These are phyloP conservation scores for Aspergillus terreus DNA, from an alignment of 2,329 filamentous ascomycete species.

Conservation along the genomic window DNA sequence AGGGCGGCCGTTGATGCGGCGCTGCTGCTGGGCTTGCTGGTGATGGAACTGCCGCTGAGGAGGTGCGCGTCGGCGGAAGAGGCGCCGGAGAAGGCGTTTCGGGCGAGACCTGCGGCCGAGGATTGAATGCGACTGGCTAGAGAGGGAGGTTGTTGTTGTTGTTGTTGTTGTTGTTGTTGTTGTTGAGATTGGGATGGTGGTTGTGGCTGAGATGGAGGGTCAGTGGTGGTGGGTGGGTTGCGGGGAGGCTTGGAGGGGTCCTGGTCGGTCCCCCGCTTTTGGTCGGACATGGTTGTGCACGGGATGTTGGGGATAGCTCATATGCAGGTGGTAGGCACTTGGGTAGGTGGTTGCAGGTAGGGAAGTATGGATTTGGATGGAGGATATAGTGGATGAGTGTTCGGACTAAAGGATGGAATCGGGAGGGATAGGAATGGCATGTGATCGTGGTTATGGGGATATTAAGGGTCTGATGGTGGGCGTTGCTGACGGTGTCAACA, in stretches of 20 bases:
- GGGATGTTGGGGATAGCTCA: slow-evolving; percentile 1
- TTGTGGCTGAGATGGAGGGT: slow-evolving; percentile 9
- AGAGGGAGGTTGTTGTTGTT: slow-evolving; percentile 11
- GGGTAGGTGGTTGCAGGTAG: neutral
- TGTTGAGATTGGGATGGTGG: neutral
- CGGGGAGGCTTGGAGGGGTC: slow-evolving; percentile 8
- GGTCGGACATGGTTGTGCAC: slow-evolving; percentile 14
- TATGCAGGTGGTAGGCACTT: neutral
- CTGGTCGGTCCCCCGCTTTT: slow-evolving; percentile 19
- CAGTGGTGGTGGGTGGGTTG: slow-evolving; percentile 5
- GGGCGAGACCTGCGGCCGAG: slow-evolving; percentile 34
- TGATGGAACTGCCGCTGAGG: slow-evolving; percentile 18
- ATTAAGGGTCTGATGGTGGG: neutral
- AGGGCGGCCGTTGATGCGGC: slow-evolving; percentile 15
- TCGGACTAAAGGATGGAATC: neutral
- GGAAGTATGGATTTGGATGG: neutral
- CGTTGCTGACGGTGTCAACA: neutral
- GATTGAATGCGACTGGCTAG: slow-evolving; percentile 26
- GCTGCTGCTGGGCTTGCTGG: slow-evolving; percentile 15
- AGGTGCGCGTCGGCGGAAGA: slow-evolving; percentile 19
- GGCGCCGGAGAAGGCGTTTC: slow-evolving; percentile 25
- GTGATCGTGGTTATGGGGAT: neutral
- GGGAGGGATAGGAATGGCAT: neutral
- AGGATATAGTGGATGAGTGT: neutral
- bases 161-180: neutral